Evolutionary conservation across 441 rosid species (phyloP).

Genomic region (Gossypium gossypioides): DNA sequence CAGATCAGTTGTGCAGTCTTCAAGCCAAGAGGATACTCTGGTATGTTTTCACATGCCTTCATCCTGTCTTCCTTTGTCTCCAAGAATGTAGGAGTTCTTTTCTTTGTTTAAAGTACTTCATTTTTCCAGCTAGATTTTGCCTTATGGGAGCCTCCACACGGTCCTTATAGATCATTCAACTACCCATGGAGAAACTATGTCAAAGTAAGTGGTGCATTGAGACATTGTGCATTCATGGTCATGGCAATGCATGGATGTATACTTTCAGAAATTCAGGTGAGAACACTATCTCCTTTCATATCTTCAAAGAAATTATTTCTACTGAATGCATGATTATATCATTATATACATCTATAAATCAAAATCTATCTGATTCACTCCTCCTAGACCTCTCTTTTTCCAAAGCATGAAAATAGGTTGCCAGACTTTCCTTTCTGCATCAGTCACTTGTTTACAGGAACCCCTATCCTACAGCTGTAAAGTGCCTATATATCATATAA

Average conservation of each 20-base stretch:
- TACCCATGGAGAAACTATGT: constrained; percentile 58
- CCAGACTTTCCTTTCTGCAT: neutral
- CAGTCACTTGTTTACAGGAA: neutral
- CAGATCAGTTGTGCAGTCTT: constrained; percentile 74
- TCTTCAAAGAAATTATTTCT: neutral
- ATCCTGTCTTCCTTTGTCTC: neutral
- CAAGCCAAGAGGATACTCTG: constrained; percentile 74
- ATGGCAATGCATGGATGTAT: constrained; percentile 78
- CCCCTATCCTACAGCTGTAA: neutral
- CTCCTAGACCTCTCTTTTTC: neutral
- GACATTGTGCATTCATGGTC: constrained; percentile 76
- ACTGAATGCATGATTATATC: neutral
- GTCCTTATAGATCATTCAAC: constrained; percentile 47
- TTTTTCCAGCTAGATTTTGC: constrained; percentile 51
- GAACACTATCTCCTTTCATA: neutral
- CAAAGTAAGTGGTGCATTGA: constrained; percentile 53
- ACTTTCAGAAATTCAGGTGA: constrained; percentile 68
- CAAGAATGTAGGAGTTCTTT: neutral
- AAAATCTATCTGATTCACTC: neutral
- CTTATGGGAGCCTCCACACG: constrained; percentile 76
- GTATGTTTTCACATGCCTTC: constrained; percentile 21
- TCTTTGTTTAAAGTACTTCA: neutral
- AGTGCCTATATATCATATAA: neutral
- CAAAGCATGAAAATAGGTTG: neutral
- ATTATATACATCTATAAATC: neutral